Base-by-base conservation (phyloP, 768 basidiomycete species). In the Lentinus tigrinus region DNA sequence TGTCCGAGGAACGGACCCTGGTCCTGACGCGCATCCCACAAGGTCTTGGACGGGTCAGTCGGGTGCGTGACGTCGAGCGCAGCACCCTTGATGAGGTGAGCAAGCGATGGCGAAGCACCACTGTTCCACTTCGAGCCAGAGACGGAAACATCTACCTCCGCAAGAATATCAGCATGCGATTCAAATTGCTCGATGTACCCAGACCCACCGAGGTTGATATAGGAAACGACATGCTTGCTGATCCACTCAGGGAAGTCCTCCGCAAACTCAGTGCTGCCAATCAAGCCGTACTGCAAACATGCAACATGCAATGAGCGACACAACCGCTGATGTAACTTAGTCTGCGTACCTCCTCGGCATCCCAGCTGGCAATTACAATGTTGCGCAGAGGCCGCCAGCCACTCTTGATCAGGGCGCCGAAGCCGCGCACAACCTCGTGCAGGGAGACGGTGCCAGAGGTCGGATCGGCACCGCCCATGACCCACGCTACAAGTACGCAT, bases 231-330 rank as follows among this genome's bases (percentile, higher is more conserved):
- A 61, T 95, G 82, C 40, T 87, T 76, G 38, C 81, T 79, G 40
- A 98, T 83, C 85, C 89, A 96, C 11, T 83, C 79, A 0, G 85
- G 69, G 68, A 96, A 98, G 69, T 98, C 96, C 70, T 98, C 96
- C 1, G 87, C 93, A 82, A 88, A 96, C 73, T 98, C 96, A 6
- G 92, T 95, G 66, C 87, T 89, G 28, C 95, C 95, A 38, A 92
- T 69, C 38, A 93, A 79, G 26, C 90, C 91, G 52, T 82, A 81
- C 81, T 81, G 62, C 13, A 52, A 26, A 38, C 19, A 52, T n/a
- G n/a, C n/a, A n/a, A n/a, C n/a, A n/a, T n/a, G n/a, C n/a, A n/a
- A n/a, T 19, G 42, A 11, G 7, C 10, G 16, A 23, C 21, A 17
- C 34, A n/a, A 17, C 42, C 17, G 1, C 57, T 6, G 14, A 28